phyloP scores from a whole-genome alignment of 192 early-diverging fungal species.

The Paraglomus occultum region DNA sequence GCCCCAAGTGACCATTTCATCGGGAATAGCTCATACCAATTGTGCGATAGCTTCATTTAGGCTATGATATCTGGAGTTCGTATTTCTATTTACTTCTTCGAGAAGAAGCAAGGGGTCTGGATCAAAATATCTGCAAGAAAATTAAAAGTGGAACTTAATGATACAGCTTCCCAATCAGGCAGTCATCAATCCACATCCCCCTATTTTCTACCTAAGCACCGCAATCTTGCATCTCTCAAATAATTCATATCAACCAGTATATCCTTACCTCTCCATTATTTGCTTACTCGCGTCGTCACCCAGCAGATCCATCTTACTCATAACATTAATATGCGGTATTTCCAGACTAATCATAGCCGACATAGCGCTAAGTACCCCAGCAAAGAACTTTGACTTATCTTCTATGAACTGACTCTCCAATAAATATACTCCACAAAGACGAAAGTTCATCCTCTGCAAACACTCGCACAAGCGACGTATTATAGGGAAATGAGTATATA shows the following conservation, averaged over 20 bases:
- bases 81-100: conserved; percentile 77
- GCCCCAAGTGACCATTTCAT: neutral
- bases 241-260: neutral
- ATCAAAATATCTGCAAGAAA: conserved; percentile 72
- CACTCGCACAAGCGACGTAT: conserved; percentile 79
- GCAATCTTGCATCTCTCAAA: no score
- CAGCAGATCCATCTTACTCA: conserved; percentile 97
- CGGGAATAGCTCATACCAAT: conserved; percentile 49
- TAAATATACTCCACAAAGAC: conserved; percentile 90
- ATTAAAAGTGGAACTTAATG: no score
- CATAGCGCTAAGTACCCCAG: conserved; percentile 94
- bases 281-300: conserved; percentile 56
- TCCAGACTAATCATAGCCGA: conserved; percentile 95
- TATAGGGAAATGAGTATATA: conserved; percentile 97
- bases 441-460: conserved; percentile 71
- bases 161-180: no score
- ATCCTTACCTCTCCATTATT: conserved; percentile 55
- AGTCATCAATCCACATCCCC: no score
- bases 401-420: conserved; percentile 95
- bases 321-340: conserved; percentile 97
- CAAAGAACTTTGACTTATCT: conserved; percentile 95
- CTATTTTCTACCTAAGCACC: no score
- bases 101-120: conserved; percentile 84
- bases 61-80: conserved; percentile 73
- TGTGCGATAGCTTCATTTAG: conserved; percentile 89